Evolutionary conservation across 176 grass and related monocot species (phyloP), one percentile per base, ranked within the genome.

Genomic region (Poa annua): DNA sequence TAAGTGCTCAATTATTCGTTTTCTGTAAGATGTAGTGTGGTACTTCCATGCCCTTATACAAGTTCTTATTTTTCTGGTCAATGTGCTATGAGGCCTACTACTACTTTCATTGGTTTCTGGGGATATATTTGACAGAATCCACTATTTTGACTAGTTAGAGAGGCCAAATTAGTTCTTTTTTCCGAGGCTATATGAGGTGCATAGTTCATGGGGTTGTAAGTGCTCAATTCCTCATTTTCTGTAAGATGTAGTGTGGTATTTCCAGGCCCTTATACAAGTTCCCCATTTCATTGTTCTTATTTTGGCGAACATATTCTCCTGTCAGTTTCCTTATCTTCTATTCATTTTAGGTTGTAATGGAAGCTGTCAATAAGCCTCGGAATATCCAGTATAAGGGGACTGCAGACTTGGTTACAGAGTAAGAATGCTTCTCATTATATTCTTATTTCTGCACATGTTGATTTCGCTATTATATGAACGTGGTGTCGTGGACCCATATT

Each of bases 351-450:
- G 96, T 98, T 87, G 84, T 93, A 63, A 93, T 95, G 96, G 96
- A 95, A 91, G 91, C 92, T 85, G 89, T 98, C 26, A 93, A 92
- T 85, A 98, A 93, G 61, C 96, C 92, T 74, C 92, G 85, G 13
- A 98, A 93, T 87, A 93, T 98, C 57, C 90, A 74, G 34, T 98
- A 98, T 77, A 95, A 98, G 76, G 96, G 96, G 61, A 71, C 91
- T 41, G 91, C 96, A 51, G 96, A 98, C 77, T 87, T 98, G 90
- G 96, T 98, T 45, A 98, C 89, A 56, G 96, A 98, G 92, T 98
- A 93, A 95, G 96, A 78, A 84, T 52, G 41, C 8, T 75, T 81
- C 64, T 85, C 8, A 11, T 51, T 17, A 41, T 53, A 50, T 66
- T 79, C 21, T 71, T 54, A 12, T 44, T 77, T 69, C 39, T 49